A percentile compares a stretch with the other conserved stretches of the same genome.
phyloP scores from a whole-genome alignment of 495 filamentous ascomycete species.

The Penicillium bovifimosum region DNA sequence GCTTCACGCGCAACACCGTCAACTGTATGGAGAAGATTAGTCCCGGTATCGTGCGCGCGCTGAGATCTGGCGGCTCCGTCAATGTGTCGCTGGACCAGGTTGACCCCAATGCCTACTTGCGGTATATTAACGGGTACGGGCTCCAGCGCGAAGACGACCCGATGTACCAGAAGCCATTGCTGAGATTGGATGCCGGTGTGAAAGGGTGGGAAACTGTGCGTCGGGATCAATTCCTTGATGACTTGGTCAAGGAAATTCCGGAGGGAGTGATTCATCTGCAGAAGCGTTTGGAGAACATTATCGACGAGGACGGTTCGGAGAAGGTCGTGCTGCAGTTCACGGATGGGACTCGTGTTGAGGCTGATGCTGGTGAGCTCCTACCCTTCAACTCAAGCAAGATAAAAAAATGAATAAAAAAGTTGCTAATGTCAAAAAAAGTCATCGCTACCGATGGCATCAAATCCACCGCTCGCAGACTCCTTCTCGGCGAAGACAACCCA shows the following conservation, averaged over 20 bases:
- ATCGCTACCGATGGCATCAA: conserved; percentile 58
- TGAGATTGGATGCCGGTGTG: conserved; percentile 14
- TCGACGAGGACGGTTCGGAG: conserved; percentile 19
- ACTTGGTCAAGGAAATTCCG: conserved; percentile 49
- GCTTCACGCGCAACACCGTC: conserved; percentile 17
- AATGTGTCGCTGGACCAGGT: neutral
- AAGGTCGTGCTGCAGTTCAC: conserved; percentile 45
- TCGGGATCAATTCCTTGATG: conserved; percentile 53
- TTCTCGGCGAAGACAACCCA: conserved; percentile 38
- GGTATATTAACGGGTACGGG: conserved; percentile 7
- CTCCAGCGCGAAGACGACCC: neutral
- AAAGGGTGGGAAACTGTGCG: conserved; percentile 43
- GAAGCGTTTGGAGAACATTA: conserved; percentile 29
- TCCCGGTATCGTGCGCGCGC: conserved; percentile 11
- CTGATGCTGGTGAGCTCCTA: conserved; percentile 38
- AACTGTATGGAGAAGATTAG: conserved; percentile 19
- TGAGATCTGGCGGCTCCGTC: conserved; percentile 11
- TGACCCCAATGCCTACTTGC: neutral
- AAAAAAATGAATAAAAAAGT: too few relatives aligned
- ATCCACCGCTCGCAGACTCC: conserved; percentile 42
- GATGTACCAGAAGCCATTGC: conserved; percentile 9
- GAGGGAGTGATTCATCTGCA: conserved; percentile 34
- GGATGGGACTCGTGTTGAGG: conserved; percentile 49
- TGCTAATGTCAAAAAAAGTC: conserved; percentile 1
- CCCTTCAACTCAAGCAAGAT: neutral